Evolutionary conservation across 139 green algal genomes (phyloP).

Genomic region (Pleodorina starrii): DNA sequence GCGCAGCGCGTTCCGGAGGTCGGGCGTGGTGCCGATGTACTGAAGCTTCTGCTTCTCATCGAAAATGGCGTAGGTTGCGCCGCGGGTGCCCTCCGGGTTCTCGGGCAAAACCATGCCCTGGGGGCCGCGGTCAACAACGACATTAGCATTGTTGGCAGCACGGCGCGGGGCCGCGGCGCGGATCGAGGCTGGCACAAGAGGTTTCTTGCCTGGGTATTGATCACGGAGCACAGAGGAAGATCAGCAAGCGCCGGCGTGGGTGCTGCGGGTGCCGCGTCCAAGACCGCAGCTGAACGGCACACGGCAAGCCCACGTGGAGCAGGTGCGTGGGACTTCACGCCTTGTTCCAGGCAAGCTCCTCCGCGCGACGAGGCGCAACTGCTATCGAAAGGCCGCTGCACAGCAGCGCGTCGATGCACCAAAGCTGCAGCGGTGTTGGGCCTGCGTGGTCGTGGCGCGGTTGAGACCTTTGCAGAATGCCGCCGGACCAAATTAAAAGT

Average conservation of each 20-base stretch:
- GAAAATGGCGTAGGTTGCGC: conserved; percentile 89
- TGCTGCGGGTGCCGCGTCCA: background rate
- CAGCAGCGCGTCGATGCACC: background rate
- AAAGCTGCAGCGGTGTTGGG: background rate
- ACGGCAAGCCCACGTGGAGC: background rate
- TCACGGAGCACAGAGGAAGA: conserved; percentile 31
- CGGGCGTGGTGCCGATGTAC: conserved; percentile 92
- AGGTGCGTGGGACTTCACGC: background rate
- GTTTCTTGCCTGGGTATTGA: conserved; percentile 58
- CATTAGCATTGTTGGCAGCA: background rate
- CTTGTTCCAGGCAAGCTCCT: background rate
- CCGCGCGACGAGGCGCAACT: background rate
- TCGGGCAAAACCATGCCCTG: conserved; percentile 72
- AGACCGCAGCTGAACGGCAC: background rate
- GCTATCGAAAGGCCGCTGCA: background rate
- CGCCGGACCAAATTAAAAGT: too few relatives aligned
- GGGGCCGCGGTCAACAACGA: background rate
- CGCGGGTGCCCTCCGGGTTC: conserved; percentile 61
- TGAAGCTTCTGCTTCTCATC: conserved; percentile 89
- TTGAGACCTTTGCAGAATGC: too few relatives aligned
- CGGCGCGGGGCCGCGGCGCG: too few relatives aligned
- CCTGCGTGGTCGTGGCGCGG: too few relatives aligned
- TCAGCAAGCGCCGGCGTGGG: conserved; percentile 13
- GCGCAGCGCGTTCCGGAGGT: conserved; percentile 85
- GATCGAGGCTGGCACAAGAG: background rate